phyloP scores from a whole-genome alignment of 352 stramenopile species.

The Thalassiosira livingstoniorum region DNA sequence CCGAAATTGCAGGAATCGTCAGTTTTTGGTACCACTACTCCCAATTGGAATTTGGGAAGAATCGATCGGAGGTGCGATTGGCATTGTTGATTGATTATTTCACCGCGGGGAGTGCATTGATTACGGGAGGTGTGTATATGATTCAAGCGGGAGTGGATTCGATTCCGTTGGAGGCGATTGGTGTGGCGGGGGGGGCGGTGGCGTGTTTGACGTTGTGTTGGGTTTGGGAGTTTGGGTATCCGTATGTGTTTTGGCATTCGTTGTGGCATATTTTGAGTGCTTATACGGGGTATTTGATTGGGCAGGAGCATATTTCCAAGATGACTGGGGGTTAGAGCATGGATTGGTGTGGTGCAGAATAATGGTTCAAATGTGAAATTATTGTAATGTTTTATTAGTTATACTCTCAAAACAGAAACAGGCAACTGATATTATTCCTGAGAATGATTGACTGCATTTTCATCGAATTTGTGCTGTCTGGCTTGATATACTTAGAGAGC shows the following conservation, averaged over 20 bases:
- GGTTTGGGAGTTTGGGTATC: conserved; percentile 75
- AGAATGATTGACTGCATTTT: too few species aligned
- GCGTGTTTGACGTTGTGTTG: conserved; percentile 72
- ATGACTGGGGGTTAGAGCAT: conserved; percentile 6
- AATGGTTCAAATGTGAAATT: too few species aligned
- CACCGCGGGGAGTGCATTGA: conserved; percentile 60
- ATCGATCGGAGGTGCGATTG: conserved; percentile 68
- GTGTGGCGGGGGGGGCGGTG: conserved; percentile 47
- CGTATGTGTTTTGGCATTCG: conserved; percentile 80
- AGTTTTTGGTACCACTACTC: conserved; percentile 83
- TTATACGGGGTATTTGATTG: conserved; percentile 86
- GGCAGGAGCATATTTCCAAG: conserved; percentile 66
- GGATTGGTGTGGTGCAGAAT: too few species aligned
- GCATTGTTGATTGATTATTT: conserved; percentile 81
- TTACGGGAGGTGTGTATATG: conserved; percentile 64
- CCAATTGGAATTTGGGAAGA: conserved; percentile 68
- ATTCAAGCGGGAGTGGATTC: conserved; percentile 45
- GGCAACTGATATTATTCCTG: too few species aligned
- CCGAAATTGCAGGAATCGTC: conserved; percentile 70
- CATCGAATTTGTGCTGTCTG: too few species aligned
- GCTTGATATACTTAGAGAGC: too few species aligned
- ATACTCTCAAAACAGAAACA: too few species aligned
- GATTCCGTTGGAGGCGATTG: conserved; percentile 47
- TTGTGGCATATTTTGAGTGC: conserved; percentile 86
- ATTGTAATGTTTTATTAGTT: too few species aligned